Base-by-base conservation (phyloP, 2,329 filamentous ascomycete genomes). In the Venturia effusa region DNA sequence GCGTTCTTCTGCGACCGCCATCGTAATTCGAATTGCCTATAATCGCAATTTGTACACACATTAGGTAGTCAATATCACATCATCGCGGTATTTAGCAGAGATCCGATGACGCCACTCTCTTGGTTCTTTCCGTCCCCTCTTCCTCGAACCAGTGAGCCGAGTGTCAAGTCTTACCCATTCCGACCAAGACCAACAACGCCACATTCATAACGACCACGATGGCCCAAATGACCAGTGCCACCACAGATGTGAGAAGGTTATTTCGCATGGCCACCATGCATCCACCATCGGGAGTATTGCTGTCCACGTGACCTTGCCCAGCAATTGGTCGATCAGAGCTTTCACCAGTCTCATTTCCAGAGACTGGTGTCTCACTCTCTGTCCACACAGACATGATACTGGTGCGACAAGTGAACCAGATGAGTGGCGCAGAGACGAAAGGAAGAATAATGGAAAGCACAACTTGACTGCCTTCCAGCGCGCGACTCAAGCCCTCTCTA, bases 351-450 rank as follows among this genome's bases (percentile, higher is more conserved):
- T 51, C 45, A 59, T 3, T 59, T 3, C 55, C 55, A 59, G 32
- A 6, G 27, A 40, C 17, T 1, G 13, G 34, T 27, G 37, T 22
- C 40, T 60, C 59, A 17, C 22, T 57, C n/a, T 64, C 65, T 57
- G 66, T 1, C 64, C 75, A 73, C 6, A 90, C 88, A 10, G 84
- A 89, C 91, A 96, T 96, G 75, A 88, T 94, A 70, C 85, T 85
- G 68, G 85, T 83, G 54, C 87, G 81, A 69, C 88, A 90, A 0
- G 91, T 96, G 70, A 95, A 95, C 76, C 89, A 95, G 64, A 96
- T 88, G 39, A 96, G 77, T 1, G 91, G 91, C 0, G 90, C 89
- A 0, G 84, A 86, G n/a, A 93, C 84, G 71, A 96, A 92, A 0
- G 91, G 91, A 61, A 96, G 73, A 15, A 92, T 88, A 13, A 92